Base-by-base conservation (phyloP, 345 rosid genomes). In the Eucalyptus globulus region DNA sequence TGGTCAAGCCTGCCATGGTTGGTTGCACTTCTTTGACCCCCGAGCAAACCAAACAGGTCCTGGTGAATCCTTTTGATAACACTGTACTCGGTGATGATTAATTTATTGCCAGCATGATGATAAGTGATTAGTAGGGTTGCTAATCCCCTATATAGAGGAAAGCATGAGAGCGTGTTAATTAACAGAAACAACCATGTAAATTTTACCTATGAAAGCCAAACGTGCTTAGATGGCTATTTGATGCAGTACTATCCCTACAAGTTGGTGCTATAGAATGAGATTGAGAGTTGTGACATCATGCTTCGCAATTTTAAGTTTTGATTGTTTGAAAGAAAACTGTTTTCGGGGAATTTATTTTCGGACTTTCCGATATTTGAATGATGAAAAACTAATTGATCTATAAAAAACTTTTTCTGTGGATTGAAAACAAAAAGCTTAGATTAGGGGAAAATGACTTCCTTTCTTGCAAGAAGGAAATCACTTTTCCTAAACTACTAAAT, bases 301-400 rank as follows among this genome's bases (percentile, higher is more conserved):
- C 14, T 19, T 72, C 3, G 5, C 27, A 37, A 37, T 37, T 72
- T 37, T 19, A 72, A 72, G 27, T 24, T 21, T 72, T 4, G 14
- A 19, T 21, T 3, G 27, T 21, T 37, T 3, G 27, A 37, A 21
- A 22, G 7, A 10, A 37, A 76, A 37, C 2, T 21, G 2, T 37
- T 76, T 72, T 19, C 1, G 14, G 0, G 3, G 24, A 72, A 72
- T 9, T 17, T 72, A 19, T 34, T 34, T 37, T 72, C 4, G 0
- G 5, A 72, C 7, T 37, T 19, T 72, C 2, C 1, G 14, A 11
- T 37, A 3, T 37, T 37, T 37, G 14, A 6, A 72, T 5, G 7
- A 72, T 11, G 26, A 5, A 72, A 72, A 72, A 11, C 8, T 69
- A 69, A 34, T 69, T 3, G 43, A 34, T 34, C 3, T 67, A 69